These are phyloP conservation scores for Debaryomycetaceae sp. DNA, from an alignment of 1,139 yeast genomes.

Conservation along the genomic window DNA sequence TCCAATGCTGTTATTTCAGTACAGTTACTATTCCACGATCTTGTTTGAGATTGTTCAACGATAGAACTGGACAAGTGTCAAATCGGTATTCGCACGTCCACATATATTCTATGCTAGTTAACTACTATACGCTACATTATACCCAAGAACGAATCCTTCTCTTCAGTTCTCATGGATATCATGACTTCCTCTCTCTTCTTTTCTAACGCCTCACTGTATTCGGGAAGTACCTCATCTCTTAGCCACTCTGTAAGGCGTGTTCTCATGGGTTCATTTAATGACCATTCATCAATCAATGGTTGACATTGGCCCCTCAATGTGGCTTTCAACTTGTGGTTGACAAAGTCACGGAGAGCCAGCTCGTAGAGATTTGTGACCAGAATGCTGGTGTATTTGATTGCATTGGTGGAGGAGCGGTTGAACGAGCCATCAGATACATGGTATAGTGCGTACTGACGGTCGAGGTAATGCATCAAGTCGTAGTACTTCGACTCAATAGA, in stretches of 20 bases:
- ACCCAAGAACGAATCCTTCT: slow-evolving; percentile 33
- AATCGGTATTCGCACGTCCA: not conserved
- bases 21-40: not conserved
- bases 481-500: slow-evolving; percentile 18
- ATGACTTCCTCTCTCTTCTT: slow-evolving; percentile 24
- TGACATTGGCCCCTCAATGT: slow-evolving; percentile 28
- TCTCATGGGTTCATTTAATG: slow-evolving; percentile 30
- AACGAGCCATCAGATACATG: slow-evolving; percentile 22
- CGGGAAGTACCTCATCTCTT: slow-evolving; percentile 15
- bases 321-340: slow-evolving; percentile 27
- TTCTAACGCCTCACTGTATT: slow-evolving; percentile 23
- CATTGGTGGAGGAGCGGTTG: slow-evolving; percentile 17
- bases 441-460: slow-evolving; percentile 18
- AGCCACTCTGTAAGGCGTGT: slow-evolving; percentile 20
- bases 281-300: slow-evolving; percentile 37
- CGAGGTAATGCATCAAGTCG: slow-evolving; percentile 20
- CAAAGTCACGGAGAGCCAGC: slow-evolving; percentile 22
- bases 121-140: slow-evolving; percentile 16
- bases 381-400: slow-evolving; percentile 14
- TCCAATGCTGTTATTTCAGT: not conserved
- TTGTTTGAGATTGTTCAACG: not conserved
- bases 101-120: not conserved
- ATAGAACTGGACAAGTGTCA: not conserved
- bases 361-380: slow-evolving; percentile 22
- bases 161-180: slow-evolving; percentile 25